Conservation (phyloP, 2,329 filamentous ascomycete genomes). For the Xylaria sp. region DNA sequence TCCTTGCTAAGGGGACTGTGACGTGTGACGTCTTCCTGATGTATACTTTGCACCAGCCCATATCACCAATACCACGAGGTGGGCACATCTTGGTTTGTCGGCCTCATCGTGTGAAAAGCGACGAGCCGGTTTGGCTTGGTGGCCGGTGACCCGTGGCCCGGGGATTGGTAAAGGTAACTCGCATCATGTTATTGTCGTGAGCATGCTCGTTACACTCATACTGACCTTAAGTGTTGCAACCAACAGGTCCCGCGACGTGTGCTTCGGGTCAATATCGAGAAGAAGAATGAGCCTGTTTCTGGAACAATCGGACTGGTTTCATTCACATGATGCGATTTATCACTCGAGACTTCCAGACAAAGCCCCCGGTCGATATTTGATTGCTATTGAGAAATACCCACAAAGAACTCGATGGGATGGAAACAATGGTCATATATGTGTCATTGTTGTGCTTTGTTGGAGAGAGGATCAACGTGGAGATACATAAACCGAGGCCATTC, state of each 20-base stretch:
- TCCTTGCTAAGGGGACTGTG: slow-evolving; percentile 23
- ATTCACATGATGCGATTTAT: neutral
- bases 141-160: neutral
- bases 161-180: neutral
- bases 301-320: neutral
- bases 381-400: neutral
- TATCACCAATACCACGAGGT: slow-evolving; percentile 6
- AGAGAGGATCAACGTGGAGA: neutral
- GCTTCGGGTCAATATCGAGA: slow-evolving; percentile 9
- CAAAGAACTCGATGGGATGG: slow-evolving; percentile 16
- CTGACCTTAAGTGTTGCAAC: slow-evolving; percentile 1
- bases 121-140: slow-evolving; percentile 7
- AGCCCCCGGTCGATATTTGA: slow-evolving; percentile 6
- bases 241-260: neutral
- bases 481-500: slow-evolving; percentile 8
- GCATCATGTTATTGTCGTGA: slow-evolving; percentile 5
- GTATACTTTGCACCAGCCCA: slow-evolving; percentile 22
- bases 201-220: neutral
- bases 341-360: slow-evolving; percentile 8
- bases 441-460: slow-evolving; percentile 13
- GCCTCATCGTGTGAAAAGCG: slow-evolving; percentile 2
- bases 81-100: neutral
- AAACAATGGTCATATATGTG: slow-evolving; percentile 14
- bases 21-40: slow-evolving; percentile 27
- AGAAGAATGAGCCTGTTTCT: slow-evolving; percentile 19